A percentile compares a stretch with the other conserved stretches of the same genome.
Evolutionary conservation across 495 filamentous ascomycete genomes (phyloP).

Genomic region (Neurospora sp.): DNA sequence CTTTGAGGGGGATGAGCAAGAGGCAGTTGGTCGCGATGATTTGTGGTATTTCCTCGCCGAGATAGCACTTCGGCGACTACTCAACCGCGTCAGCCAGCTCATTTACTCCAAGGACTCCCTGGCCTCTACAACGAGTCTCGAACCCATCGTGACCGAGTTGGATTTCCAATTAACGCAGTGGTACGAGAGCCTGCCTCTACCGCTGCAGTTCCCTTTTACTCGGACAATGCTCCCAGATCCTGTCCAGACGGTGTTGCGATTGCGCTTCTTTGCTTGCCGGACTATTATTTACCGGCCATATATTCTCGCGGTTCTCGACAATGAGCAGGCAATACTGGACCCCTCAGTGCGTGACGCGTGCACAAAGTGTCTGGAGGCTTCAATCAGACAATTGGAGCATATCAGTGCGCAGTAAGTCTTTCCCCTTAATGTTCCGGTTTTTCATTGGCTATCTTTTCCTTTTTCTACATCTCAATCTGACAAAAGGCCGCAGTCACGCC

Average conservation of each 20-base stretch:
- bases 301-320: conserved; percentile 67
- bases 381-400: conserved; percentile 67
- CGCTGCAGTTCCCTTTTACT: conserved; percentile 66
- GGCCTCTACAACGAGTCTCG: conserved; percentile 56
- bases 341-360: conserved; percentile 63
- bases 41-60: conserved; percentile 79
- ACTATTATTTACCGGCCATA: conserved; percentile 81
- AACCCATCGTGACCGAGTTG: conserved; percentile 67
- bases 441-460: conserved; percentile 10
- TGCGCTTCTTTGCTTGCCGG: conserved; percentile 74
- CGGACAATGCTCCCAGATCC: conserved; percentile 54
- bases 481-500: conserved; percentile 50
- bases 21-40: conserved; percentile 58
- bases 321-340: conserved; percentile 60
- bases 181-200: conserved; percentile 65
- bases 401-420: conserved; percentile 59
- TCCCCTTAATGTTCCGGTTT: conserved; percentile 3
- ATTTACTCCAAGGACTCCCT: conserved; percentile 67
- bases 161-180: conserved; percentile 76
- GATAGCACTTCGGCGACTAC: conserved; percentile 62
- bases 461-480: conserved; percentile 27
- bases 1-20: conserved; percentile 59
- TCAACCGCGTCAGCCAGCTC: conserved; percentile 71
- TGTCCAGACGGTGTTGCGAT: conserved; percentile 65
- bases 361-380: conserved; percentile 71